Evolutionary conservation across 805 yeast genomes (phyloP).

Genomic region (Grigorovia humatica): DNA sequence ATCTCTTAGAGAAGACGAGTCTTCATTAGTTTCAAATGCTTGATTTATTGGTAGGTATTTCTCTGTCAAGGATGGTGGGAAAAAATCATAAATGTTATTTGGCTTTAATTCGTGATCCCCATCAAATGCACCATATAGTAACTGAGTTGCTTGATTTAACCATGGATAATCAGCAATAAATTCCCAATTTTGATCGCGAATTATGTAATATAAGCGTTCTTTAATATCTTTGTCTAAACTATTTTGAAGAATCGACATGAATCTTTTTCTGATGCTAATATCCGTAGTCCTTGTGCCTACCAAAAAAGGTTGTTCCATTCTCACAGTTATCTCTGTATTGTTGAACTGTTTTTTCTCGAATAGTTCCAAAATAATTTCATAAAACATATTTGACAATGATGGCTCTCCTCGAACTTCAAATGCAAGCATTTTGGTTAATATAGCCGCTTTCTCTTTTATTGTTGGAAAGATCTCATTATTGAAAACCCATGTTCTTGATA

Average conservation of each 20-base stretch:
- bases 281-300: constrained; percentile 85
- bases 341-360: constrained; percentile 71
- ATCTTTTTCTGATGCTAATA: constrained; percentile 57
- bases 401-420: constrained; percentile 84
- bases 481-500: constrained; percentile 86
- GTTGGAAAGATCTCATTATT: constrained; percentile 85
- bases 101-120: constrained; percentile 37
- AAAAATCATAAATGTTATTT: constrained; percentile 41
- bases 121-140: constrained; percentile 71
- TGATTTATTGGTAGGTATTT: constrained; percentile 13
- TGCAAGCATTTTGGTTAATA: constrained; percentile 84
- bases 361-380: constrained; percentile 76
- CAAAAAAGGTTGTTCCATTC: constrained; percentile 93
- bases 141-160: constrained; percentile 86
- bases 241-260: constrained; percentile 69
- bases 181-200: constrained; percentile 98
- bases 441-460: constrained; percentile 90
- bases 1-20: constrained; percentile 16
- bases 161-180: constrained; percentile 85
- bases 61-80: constrained; percentile 28
- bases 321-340: constrained; percentile 78
- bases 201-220: constrained; percentile 72
- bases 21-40: constrained; percentile 5
- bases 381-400: constrained; percentile 64
- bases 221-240: constrained; percentile 70